Evolutionary conservation across 306 rosid genomes (phyloP), one percentile per base, ranked within the genome.

Genomic region (Erythrophleum fordii): DNA sequence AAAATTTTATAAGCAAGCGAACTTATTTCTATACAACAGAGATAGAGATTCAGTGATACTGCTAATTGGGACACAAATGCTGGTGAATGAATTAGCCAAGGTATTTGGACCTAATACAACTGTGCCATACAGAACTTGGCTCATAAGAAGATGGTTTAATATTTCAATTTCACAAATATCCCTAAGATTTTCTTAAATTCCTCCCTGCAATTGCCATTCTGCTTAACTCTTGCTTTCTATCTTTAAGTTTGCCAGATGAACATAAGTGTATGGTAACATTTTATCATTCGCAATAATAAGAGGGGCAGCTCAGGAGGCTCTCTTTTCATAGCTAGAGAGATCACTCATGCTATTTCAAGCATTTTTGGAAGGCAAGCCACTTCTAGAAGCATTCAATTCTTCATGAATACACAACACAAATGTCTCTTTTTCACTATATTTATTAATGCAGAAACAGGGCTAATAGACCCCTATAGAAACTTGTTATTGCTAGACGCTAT

Each of bases 81-180:
- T 85, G 1, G 85, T 89, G 39, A 48, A 83, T 83, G 58, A 29
- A 37, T 60, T 86, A 26, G 92, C 89, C 58, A 86, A 68, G 72
- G 78, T 78, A 14, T 29, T 80, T 2, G 51, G 82, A 62, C 76
- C 87, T 23, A 84, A 80, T 46, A 77, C 83, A 71, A 84, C 81
- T 39, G 84, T 77, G 59, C 69, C 88, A 8, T 87, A 90, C 41
- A 82, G 87, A 80, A 67, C 83, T 13, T 90, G 91, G 93, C 84
- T 90, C 67, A 76, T 25, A 10, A 82, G 72, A 81, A 85, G 53
- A 62, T 88, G 86, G 93, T 91, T 85, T 18, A 42, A 51, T 35
- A 29, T 46, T 46, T 11, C 51, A 11, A 9, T 1, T 44, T 44
- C 48, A 44, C 14, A 34, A 59, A 55, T 7, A 41, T 49, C 25